A percentile compares a stretch with the other conserved stretches of the same genome.
Evolutionary conservation across 2,329 filamentous ascomycete genomes (phyloP).

Genomic region (Hortaea sp.): DNA sequence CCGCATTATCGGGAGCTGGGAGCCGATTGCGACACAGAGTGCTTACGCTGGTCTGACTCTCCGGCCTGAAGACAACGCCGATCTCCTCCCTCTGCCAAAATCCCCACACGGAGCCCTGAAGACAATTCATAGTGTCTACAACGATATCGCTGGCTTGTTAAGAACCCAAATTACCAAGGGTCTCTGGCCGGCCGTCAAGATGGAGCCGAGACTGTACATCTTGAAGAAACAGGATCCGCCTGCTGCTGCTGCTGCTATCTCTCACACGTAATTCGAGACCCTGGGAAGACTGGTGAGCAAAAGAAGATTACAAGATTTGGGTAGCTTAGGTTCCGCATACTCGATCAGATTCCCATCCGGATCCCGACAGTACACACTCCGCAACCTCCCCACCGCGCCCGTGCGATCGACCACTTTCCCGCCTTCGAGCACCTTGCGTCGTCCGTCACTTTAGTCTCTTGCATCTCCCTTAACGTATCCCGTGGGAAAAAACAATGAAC

Average conservation of each 20-base stretch:
- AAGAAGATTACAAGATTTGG: no score
- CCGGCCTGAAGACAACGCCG: constrained; percentile 26
- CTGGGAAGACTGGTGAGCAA: constrained; percentile 5
- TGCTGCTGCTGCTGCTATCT: background rate
- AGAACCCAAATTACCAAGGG: constrained; percentile 32
- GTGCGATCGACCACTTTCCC: constrained; percentile 44
- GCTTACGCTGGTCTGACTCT: constrained; percentile 43
- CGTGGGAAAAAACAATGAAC: background rate
- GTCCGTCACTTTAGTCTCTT: constrained; percentile 1
- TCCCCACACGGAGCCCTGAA: background rate
- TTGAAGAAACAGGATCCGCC: constrained; percentile 25
- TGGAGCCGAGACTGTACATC: constrained; percentile 46
- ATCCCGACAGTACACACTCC: constrained; percentile 51
- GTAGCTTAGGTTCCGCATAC: constrained; percentile 38
- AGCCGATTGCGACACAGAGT: constrained; percentile 39
- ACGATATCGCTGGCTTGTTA: constrained; percentile 5
- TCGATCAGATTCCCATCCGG: constrained; percentile 54
- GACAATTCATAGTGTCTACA: constrained; percentile 11
- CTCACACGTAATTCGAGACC: constrained; percentile 21
- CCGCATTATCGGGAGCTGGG: constrained; percentile 42
- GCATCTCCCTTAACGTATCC: no score
- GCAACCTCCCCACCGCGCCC: constrained; percentile 45
- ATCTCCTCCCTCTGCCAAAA: constrained; percentile 12
- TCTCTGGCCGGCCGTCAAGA: constrained; percentile 45
- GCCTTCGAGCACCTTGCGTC: constrained; percentile 37